Base-by-base conservation (phyloP, 2,329 filamentous ascomycete species). In the Fusarium marasasianum region DNA sequence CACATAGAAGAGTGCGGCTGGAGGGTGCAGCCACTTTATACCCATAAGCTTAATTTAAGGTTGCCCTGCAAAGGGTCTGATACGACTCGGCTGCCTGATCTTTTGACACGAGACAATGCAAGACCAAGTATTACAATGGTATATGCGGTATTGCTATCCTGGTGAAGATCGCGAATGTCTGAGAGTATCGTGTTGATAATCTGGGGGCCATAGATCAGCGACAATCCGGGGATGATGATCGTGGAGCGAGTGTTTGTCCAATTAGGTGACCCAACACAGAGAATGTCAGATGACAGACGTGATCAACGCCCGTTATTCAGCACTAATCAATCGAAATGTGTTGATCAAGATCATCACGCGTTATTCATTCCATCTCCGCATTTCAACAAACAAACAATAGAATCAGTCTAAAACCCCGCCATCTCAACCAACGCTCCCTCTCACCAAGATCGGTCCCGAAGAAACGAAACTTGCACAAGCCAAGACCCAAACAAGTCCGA, bases 31-130 rank as follows among this genome's bases (percentile, higher is more conserved):
- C 35, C 37, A 48, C 6, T 29, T 51, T 37, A 40, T 11, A 13
- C 11, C 40, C 35, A 26, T 68, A 68, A 68, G 65, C 65, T 67
- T 68, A 67, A 67, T 61, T 67, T 67, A 68, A 67, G 63, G 63
- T 68, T 67, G 33, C n/a, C 24, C 13, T 22, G n/a, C 1, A 51
- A 38, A 15, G 17, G 14, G 29, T 33, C 22, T 20, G 22, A 68
- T 54, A 20, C 4, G 4, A 54, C 31, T 33, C 11, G 18, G 29
- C 18, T 29, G 41, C 31, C 35, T 45, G 8, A 17, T 53, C 6
- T 24, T 35, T 66, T 43, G 2, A 6, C 29, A n/a, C 6, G 12
- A 22, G 15, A 47, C 15, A 43, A 62, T 33, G 51, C 17, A 29
- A 45, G 33, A 45, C 40, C 22, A 1, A 44, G 38, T 50, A 14